Conservation (phyloP, 1,139 yeast species). For the Candida sp. region DNA sequence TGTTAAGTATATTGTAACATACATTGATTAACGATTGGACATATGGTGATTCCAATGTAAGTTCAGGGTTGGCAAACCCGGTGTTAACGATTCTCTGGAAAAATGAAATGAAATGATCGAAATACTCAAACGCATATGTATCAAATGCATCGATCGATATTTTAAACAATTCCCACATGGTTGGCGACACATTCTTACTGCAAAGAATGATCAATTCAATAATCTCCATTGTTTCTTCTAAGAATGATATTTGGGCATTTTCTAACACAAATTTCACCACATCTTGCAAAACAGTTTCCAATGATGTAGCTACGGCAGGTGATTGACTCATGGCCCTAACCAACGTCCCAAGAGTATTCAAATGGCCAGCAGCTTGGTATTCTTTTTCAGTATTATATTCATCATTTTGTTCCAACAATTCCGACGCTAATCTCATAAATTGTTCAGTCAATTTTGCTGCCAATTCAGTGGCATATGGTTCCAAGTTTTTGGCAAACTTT, state of each 20-base stretch:
- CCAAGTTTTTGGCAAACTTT: constrained; percentile 49
- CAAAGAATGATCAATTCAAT: constrained; percentile 45
- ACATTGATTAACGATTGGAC: constrained; percentile 38
- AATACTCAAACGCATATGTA: constrained; percentile 51
- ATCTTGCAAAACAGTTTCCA: constrained; percentile 39
- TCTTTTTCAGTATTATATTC: constrained; percentile 42
- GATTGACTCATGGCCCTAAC: constrained; percentile 50
- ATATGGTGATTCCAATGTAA: constrained; percentile 33
- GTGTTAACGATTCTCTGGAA: constrained; percentile 46
- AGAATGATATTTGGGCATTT: constrained; percentile 44
- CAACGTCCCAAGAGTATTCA: constrained; percentile 50
- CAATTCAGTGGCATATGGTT: constrained; percentile 54
- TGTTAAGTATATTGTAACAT: constrained; percentile 33
- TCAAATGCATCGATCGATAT: constrained; percentile 46
- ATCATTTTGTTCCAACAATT: constrained; percentile 32
- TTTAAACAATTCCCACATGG: constrained; percentile 45
- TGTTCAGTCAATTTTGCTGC: constrained; percentile 46
- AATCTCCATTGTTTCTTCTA: constrained; percentile 48
- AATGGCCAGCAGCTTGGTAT: constrained; percentile 49
- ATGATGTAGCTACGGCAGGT: constrained; percentile 37
- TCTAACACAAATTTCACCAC: constrained; percentile 45
- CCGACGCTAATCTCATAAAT: constrained; percentile 43
- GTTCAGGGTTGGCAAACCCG: constrained; percentile 37
- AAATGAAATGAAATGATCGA: constrained; percentile 47
- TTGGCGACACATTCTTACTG: constrained; percentile 39